phyloP scores from a whole-genome alignment of 441 rosid genomes.

The Gossypium lobatum region DNA sequence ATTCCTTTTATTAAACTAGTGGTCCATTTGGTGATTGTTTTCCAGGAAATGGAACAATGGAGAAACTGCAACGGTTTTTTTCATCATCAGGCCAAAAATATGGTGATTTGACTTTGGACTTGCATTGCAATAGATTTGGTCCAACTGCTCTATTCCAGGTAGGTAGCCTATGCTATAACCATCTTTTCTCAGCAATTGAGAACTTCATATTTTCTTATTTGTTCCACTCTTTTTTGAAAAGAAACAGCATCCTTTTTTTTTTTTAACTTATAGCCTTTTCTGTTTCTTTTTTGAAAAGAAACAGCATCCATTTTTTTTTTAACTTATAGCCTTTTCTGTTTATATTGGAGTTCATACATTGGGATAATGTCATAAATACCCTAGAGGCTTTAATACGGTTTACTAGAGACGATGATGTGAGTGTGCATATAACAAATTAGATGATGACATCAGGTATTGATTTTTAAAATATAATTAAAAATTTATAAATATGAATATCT shows the following conservation, averaged over 20 bases:
- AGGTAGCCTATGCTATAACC: slow-evolving; percentile 17
- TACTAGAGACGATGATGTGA: neutral
- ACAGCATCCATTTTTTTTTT: neutral
- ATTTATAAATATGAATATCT: neutral
- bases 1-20: slow-evolving; percentile 13
- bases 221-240: too few species aligned
- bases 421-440: neutral
- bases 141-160: slow-evolving; percentile 96
- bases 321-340: neutral
- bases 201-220: neutral
- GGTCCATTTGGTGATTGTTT: slow-evolving; percentile 23
- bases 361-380: neutral
- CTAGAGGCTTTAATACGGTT: neutral
- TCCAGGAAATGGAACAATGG: slow-evolving; percentile 95
- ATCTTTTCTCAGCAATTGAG: neutral
- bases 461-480: neutral
- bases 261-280: too few species aligned
- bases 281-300: neutral
- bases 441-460: neutral
- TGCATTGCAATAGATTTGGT: slow-evolving; percentile 98
- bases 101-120: slow-evolving; percentile 83
- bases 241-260: too few species aligned
- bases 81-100: slow-evolving; percentile 66
- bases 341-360: neutral
- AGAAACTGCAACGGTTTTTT: slow-evolving; percentile 75